Evolutionary conservation across 2,329 filamentous ascomycete species (phyloP), one percentile per base, ranked within the genome.

Genomic region (Fusarium concolor): DNA sequence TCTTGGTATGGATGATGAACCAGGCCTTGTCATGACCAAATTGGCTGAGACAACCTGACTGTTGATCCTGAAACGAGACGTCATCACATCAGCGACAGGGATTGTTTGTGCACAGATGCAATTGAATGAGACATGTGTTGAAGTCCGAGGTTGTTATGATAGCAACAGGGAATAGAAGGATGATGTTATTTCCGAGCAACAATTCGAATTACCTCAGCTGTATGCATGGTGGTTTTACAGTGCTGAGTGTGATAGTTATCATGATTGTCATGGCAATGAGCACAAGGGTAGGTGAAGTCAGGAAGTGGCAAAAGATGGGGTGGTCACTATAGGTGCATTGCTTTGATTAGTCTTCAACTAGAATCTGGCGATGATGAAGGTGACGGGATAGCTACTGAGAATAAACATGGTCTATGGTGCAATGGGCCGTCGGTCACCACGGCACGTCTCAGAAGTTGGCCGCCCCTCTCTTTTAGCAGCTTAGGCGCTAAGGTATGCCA

Each of bases 41-140:
- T 39, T 43, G 62, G 58, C 22, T 70, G 35, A 67, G 66, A 70
- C 65, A 53, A 28, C 47, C 38, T 45, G 63, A 45, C 49, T 31
- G 51, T 54, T 56, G 62, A 63, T 46, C 38, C 50, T 69, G 67
- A 69, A 69, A 69, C 67, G 59, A 70, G 53, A 67, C 66, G 66
- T 70, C 66, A 70, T 66, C 22, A 50, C 24, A 45, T 67, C 39
- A 38, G 28, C 33, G 63, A 20, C 57, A 67, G 62, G 62, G 63
- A 14, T 52, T 37, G 10, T 14, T 45, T 42, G 41, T 58, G 38
- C 17, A 26, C 37, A 52, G 45, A 26, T 56, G 31, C 37, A 47
- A 33, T 46, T 33, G 44, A 45, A 20, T 29, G 45, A 68, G 50
- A 56, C 55, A 68, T 57, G 31, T 57, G 53, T 52, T 65, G 59